These are phyloP conservation scores for Phytopythium sindhum DNA, from an alignment of 352 stramenopile species.

Conservation along the genomic window DNA sequence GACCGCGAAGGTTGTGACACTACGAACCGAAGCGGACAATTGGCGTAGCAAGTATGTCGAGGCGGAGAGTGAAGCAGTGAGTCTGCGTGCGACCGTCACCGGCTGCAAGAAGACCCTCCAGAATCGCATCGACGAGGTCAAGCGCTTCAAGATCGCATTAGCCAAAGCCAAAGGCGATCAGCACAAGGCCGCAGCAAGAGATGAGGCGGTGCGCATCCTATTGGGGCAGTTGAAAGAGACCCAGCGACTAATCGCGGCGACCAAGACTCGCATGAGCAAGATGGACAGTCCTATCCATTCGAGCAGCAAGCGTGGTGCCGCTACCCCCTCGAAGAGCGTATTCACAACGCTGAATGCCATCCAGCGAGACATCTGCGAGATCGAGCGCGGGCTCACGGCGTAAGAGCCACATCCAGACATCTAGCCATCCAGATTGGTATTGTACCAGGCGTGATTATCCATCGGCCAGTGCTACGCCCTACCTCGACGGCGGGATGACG, in stretches of 20 bases:
- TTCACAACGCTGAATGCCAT: not conserved
- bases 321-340: not conserved
- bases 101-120: not conserved
- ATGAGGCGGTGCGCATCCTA: not conserved
- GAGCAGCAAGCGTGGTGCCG: not conserved
- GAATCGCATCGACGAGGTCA: not conserved
- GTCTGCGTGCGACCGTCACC: not conserved
- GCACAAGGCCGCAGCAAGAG: not conserved
- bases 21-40: not conserved
- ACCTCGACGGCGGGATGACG: slow-evolving; percentile 15
- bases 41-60: slow-evolving; percentile 1
- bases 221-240: not conserved
- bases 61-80: not conserved
- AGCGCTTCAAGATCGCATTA: slow-evolving; percentile 1
- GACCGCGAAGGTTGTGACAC: not conserved
- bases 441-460: not conserved
- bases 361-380: slow-evolving; percentile 1
- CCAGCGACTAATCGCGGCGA: not conserved
- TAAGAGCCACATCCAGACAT: not conserved
- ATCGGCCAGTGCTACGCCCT: not conserved
- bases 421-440: not conserved
- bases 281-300: not conserved
- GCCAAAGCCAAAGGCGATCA: not conserved
- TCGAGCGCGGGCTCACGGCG: not conserved
- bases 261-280: not conserved